A percentile compares a stretch with the other conserved stretches of the same genome.
phyloP scores from a whole-genome alignment of 2,329 filamentous ascomycete genomes.

The Aspergillus calidoustus region DNA sequence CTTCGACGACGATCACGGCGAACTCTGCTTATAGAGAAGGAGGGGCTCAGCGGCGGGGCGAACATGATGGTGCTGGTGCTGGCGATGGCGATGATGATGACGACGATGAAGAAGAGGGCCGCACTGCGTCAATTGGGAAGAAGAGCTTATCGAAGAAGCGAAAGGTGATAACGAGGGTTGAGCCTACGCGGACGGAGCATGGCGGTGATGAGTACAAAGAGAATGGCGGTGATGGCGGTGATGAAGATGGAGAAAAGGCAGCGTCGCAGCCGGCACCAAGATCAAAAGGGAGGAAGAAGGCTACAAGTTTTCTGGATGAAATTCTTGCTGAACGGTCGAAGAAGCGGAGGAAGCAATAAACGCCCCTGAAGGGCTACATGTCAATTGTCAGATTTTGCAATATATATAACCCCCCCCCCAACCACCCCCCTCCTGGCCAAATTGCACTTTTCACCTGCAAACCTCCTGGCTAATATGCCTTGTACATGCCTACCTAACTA shows the following conservation, averaged over 20 bases:
- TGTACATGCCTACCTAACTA: slow-evolving; percentile 2
- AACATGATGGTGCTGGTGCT: neutral
- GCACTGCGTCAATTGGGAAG: slow-evolving; percentile 44
- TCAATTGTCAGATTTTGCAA: slow-evolving; percentile 10
- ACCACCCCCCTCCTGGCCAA: too few relatives aligned
- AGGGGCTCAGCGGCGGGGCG: neutral
- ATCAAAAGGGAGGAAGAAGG: slow-evolving; percentile 43
- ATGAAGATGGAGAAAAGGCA: slow-evolving; percentile 11
- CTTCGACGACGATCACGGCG: neutral
- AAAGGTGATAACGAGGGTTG: slow-evolving; percentile 11
- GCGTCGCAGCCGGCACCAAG: slow-evolving; percentile 21
- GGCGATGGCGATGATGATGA: slow-evolving; percentile 33
- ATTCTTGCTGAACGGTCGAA: slow-evolving; percentile 51
- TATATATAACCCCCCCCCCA: too few relatives aligned
- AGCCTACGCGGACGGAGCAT: slow-evolving; percentile 1
- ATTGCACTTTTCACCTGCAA: neutral
- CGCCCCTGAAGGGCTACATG: neutral
- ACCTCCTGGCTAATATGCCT: slow-evolving; percentile 5
- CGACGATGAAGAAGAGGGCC: slow-evolving; percentile 48
- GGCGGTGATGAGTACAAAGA: neutral
- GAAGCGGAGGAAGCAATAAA: slow-evolving; percentile 51
- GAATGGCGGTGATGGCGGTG: slow-evolving; percentile 10
- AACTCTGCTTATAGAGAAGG: neutral
- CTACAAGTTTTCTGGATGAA: slow-evolving; percentile 60
- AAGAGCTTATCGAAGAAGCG: slow-evolving; percentile 25